These are phyloP conservation scores for Boletus pseudo-olivaceus DNA, from an alignment of 768 basidiomycete species.

Conservation along the genomic window DNA sequence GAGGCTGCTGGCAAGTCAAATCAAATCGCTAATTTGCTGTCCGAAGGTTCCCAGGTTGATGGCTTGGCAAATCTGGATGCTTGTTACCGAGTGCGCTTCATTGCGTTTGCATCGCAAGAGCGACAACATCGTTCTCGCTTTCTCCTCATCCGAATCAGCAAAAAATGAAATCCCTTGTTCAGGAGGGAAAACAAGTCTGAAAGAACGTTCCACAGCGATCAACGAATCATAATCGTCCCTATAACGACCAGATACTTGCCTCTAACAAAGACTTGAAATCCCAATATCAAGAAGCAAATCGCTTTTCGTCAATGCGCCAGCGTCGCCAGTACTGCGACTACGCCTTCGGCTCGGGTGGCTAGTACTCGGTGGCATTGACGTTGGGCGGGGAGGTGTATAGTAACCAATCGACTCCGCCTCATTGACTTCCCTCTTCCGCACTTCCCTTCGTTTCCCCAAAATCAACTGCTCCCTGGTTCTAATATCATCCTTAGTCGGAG, in stretches of 20 bases:
- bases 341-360: constrained; percentile 57
- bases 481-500: constrained; percentile 65
- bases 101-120: too few relatives aligned
- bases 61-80: too few relatives aligned
- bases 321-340: constrained; percentile 79
- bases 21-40: too few relatives aligned
- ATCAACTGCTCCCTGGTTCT: constrained; percentile 63
- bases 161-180: constrained; percentile 85
- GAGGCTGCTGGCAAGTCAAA: too few relatives aligned
- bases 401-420: constrained; percentile 40
- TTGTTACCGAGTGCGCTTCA: too few relatives aligned
- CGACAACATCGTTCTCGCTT: constrained; percentile 39
- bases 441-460: constrained; percentile 64
- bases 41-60: neutral
- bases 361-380: constrained; percentile 25
- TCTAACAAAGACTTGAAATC: constrained; percentile 80
- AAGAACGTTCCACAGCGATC: constrained; percentile 76
- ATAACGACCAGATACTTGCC: constrained; percentile 49
- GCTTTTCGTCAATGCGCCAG: constrained; percentile 40
- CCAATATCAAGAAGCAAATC: constrained; percentile 37
- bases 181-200: constrained; percentile 75
- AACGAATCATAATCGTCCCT: constrained; percentile 59
- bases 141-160: constrained; percentile 88
- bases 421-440: constrained; percentile 44
- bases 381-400: constrained; percentile 32